Base-by-base conservation (phyloP, 2,329 filamentous ascomycete species). In the Akanthomyces muscarius region DNA sequence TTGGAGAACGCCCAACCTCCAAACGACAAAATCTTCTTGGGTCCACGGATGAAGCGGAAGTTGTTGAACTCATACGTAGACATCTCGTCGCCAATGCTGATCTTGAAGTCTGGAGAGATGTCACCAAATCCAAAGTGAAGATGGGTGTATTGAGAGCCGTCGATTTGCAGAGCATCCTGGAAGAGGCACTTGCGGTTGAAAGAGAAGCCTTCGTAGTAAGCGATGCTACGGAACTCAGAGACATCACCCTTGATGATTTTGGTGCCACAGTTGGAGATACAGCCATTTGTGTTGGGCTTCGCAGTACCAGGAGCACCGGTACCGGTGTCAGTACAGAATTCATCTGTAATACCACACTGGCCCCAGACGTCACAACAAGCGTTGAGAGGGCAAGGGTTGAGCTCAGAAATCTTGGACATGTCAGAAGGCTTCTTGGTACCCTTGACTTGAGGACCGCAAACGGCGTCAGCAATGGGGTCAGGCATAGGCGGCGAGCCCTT, bases 1-100 rank as follows among this genome's bases (percentile, higher is more conserved):
- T 77, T 79, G 0, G 74, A 77, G 63, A 77, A 79, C 1, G 66
- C 69, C 80, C 79, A 81, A 14, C 80, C 79, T 14, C 79, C 79
- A 65, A 82, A 75, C 0, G 76, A 74, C 2, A 81, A 7, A 44
- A 81, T 75, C n/a, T 68, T 69, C 63, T 77, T 76, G 3, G 70
- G 41, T 2, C 67, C 66, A 0, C 30, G 64, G 7, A 71, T 41
- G 0, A 61, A 50, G 47, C 66, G 69, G 58, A 78, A 76, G 1
- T 67, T 54, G 0, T 68, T 56, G 38, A 74, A 78, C 54, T 75
- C 38, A n/a, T 45, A 57, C 16, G 28, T 67, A 16, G 58, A 45
- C n/a, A 68, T 47, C 11, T 48, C 25, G 36, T 59, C 44, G 10
- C 66, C 18, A 62, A 71, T 52, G 2, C 68, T 64, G 5, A 74